Conservation (phyloP, 1,284 basidiomycete species). For the Puccinia hordei region DNA sequence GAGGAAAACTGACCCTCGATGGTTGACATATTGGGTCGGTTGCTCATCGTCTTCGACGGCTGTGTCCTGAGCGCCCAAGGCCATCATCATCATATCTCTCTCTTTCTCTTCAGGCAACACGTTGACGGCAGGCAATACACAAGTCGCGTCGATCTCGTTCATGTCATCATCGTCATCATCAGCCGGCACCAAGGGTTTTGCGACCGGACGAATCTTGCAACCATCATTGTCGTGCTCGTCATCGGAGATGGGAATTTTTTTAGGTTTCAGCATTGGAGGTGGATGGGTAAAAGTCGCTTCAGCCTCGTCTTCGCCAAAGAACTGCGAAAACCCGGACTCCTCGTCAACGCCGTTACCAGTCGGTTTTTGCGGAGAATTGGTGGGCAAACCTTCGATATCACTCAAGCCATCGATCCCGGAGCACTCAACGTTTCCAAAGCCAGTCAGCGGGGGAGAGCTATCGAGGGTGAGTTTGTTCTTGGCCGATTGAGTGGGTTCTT, state of each 20-base stretch:
- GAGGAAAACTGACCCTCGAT: conserved; percentile 45
- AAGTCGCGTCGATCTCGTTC: conserved; percentile 17
- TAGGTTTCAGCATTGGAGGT: conserved; percentile 25
- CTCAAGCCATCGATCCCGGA: conserved; percentile 33
- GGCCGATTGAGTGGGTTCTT: neutral
- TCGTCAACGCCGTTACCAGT: neutral
- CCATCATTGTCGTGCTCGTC: neutral
- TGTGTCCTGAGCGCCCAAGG: conserved; percentile 38
- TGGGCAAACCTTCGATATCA: neutral
- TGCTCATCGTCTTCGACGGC: conserved; percentile 29
- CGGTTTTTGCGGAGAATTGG: neutral
- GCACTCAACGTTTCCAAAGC: conserved; percentile 8
- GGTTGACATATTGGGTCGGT: conserved; percentile 44
- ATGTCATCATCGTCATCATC: conserved; percentile 13
- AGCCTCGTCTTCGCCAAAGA: conserved; percentile 42
- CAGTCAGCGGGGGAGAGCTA: conserved; percentile 9
- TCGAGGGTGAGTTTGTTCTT: neutral
- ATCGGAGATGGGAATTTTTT: neutral
- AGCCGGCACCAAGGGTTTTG: neutral
- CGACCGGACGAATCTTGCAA: neutral
- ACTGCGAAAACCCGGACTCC: conserved; percentile 23
- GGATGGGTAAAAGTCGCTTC: conserved; percentile 40
- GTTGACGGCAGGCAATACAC: conserved; percentile 45
- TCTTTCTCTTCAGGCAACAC: conserved; percentile 51
- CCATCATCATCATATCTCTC: conserved; percentile 50